Evolutionary conservation across 2,329 filamentous ascomycete species (phyloP), one percentile per base, ranked within the genome.

Genomic region (Albophoma yamanashiensis): DNA sequence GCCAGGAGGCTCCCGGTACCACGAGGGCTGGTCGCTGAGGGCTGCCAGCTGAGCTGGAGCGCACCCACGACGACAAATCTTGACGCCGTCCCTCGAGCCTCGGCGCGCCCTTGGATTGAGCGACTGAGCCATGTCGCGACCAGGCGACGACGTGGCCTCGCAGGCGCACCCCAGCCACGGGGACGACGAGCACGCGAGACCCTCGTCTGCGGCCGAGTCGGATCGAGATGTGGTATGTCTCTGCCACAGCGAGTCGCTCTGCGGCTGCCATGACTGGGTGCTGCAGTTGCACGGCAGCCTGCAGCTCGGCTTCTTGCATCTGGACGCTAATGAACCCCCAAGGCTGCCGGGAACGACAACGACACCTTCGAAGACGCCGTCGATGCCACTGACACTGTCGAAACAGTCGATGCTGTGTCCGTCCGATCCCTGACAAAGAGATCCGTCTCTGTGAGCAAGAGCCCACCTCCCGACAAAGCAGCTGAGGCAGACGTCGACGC

Each of bases 321-420:
- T 59, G 36, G 57, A 63, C 53, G 60, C 31, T 60, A 42, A 60
- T 55, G n/a, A 57, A 62, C 60, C 38, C 31, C 57, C 60, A 60
- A 76, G 72, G 61, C 62, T 45, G 64, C 65, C 42, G 74, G 74
- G 38, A 62, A 69, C 39, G 74, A 76, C 47, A 62, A 69, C 39
- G 74, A 76, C 47, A 66, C 83, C 20, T 96, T 95, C 69, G 91
- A 96, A 76, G 91, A 96, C 79, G 91, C 90, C 59, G 77, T 84
- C 66, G 88, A 90, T 73, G 34, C 34, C 34, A 31, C 27, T 5
- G 27, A 31, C 34, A 7, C 34, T 36, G 34, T 36, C 34, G 34
- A 36, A 36, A 36, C 90, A 59, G 77, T 84, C 66, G 88, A 90
- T 73, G 83, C 80, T 62, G 74, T 78, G 55, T 86, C 84, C 40